Evolutionary conservation across 768 basidiomycete genomes (phyloP), one percentile per base, ranked within the genome.

Genomic region (Pleurotus citrinopileatus): DNA sequence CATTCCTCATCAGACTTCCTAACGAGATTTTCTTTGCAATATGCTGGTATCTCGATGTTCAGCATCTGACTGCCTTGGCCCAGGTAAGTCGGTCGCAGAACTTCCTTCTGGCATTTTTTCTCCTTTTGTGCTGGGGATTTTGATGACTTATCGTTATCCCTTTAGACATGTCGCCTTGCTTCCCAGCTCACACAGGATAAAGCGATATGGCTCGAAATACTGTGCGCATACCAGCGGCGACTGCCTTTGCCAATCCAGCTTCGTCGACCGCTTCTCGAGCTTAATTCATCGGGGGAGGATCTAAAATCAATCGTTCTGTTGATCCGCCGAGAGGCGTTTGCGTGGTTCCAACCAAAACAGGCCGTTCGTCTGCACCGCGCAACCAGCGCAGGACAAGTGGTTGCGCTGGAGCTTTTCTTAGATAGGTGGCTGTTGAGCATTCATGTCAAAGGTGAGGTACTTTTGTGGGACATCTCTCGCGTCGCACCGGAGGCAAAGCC

Each of bases 341-440:
- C 34, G 6, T 51, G 48, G 48, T 20, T 23, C n/a, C 29, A 37
- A 20, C 48, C 48, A 19, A 20, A 23, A 37, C 8, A 22, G 2
- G 22, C 48, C 34, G 19, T 15, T 8, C 34, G 28, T 34, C 6
- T 51, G 3, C 29, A 20, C 17, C 17, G 19, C 10, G 9, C 28
- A 9, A 10, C 2, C 8, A 23, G 8, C 5, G 48, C 29, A 37
- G 19, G 29, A 12, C 28, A n/a, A 10, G 48, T 51, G 10, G 48
- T 53, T 25, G 40, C 38, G 19, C 17, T 53, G 26, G 52, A 53
- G 10, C 23, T 53, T 13, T 42, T 42, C 26, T 26, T 53, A 38
- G 52, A 53, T 22, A 53, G 42, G 42, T 53, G 52, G 52, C 23
- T 53, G 10, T 36, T 53, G 7, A 34, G 28, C 38, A 23, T 53